These are phyloP conservation scores for Beauveria scarabaeidicola DNA, from an alignment of 2,329 filamentous ascomycete genomes.

Conservation along the genomic window DNA sequence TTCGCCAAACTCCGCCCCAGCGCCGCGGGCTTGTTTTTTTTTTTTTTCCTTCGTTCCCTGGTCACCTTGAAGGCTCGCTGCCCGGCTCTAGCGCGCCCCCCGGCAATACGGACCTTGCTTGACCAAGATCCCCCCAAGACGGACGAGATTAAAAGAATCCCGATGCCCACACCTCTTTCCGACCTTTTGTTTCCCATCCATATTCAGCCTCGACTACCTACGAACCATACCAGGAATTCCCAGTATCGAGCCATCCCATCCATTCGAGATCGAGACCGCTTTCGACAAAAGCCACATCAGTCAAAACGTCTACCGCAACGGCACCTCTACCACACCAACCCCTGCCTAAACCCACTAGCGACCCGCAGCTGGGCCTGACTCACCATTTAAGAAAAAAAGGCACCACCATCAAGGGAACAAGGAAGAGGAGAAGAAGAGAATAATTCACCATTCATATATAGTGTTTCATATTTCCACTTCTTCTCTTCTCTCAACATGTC, in stretches of 20 bases:
- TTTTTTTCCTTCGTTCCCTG: not conserved
- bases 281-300: not conserved
- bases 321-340: constrained; percentile 3
- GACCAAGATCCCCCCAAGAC: not conserved
- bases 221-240: not conserved
- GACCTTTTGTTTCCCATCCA: not conserved
- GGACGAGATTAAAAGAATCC: constrained; percentile 18
- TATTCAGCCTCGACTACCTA: not conserved
- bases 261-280: not conserved
- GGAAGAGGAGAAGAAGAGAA: constrained; percentile 14
- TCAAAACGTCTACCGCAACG: not conserved
- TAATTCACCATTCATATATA: constrained; percentile 12
- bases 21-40: not conserved
- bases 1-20: constrained; percentile 24
- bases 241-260: not conserved
- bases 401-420: not conserved
- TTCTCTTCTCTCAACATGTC: constrained; percentile 21
- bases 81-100: not conserved
- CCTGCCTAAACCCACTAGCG: constrained; percentile 8
- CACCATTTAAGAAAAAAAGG: constrained; percentile 20
- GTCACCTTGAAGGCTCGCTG: not conserved
- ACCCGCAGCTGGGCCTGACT: constrained; percentile 19
- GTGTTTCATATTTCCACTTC: not conserved
- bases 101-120: not conserved
- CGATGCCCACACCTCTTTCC: constrained; percentile 13